Evolutionary conservation across 2,329 filamentous ascomycete species (phyloP).

Genomic region (Nemania sp.): DNA sequence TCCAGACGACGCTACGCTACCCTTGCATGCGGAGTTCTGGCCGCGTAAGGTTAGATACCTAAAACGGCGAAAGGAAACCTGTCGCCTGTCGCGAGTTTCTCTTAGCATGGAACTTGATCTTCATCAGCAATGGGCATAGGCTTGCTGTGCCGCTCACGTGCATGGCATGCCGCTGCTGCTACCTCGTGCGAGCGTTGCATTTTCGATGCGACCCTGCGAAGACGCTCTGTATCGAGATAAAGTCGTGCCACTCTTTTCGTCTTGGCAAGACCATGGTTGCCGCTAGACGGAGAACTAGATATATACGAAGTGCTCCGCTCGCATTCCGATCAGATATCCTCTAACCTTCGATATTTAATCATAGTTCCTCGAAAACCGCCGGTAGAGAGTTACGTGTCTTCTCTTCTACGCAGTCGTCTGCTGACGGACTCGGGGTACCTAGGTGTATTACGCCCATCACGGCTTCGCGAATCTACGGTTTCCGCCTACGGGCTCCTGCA

Average conservation of each 20-base stretch:
- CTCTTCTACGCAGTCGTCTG: too few relatives aligned
- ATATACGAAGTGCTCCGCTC: too few relatives aligned
- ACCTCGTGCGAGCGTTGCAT: constrained; percentile 28
- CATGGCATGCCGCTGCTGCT: constrained; percentile 14
- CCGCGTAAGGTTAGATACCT: neutral
- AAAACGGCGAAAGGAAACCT: neutral
- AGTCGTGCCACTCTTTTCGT: neutral
- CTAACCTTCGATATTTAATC: too few relatives aligned
- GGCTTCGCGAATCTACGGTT: too few relatives aligned
- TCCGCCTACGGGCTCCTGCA: too few relatives aligned
- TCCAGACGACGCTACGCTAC: neutral
- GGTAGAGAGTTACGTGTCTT: too few relatives aligned
- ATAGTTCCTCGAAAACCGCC: too few relatives aligned
- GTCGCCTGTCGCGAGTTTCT: constrained; percentile 11
- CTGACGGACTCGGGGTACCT: too few relatives aligned
- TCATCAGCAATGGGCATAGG: constrained; percentile 11
- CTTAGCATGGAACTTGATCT: constrained; percentile 12
- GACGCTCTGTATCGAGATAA: neutral
- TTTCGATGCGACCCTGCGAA: constrained; percentile 20
- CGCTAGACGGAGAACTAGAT: too few relatives aligned
- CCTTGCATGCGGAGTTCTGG: neutral
- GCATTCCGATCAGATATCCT: too few relatives aligned
- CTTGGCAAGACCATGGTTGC: neutral
- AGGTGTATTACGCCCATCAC: too few relatives aligned
- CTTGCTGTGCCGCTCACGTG: constrained; percentile 22